A percentile compares a stretch with the other conserved stretches of the same genome.
These are phyloP conservation scores for Macaranga tanarius DNA, from an alignment of 441 rosid species.

Conservation along the genomic window DNA sequence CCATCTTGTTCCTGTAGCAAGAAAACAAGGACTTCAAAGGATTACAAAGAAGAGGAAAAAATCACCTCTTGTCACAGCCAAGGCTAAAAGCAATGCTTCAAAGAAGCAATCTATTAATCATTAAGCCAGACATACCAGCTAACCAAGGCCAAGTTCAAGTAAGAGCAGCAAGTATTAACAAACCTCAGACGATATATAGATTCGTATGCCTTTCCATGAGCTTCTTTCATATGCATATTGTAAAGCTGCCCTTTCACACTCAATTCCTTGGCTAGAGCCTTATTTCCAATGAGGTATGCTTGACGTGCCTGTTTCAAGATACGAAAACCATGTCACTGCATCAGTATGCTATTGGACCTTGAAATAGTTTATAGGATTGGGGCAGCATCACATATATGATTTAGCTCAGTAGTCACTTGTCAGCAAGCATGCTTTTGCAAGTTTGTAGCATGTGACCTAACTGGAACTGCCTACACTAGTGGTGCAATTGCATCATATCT, in stretches of 20 bases:
- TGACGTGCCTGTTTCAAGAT: constrained; percentile 64
- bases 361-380: background rate
- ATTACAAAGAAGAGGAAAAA: background rate
- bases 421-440: background rate
- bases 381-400: constrained; percentile 12
- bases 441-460: constrained; percentile 13
- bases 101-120: constrained; percentile 2
- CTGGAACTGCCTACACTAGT: background rate
- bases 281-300: constrained; percentile 87
- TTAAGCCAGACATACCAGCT: background rate
- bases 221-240: constrained; percentile 93
- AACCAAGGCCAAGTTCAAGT: constrained; percentile 8
- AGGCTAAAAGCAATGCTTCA: background rate
- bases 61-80: background rate
- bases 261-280: constrained; percentile 89
- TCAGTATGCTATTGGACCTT: constrained; percentile 5
- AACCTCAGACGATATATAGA: constrained; percentile 92
- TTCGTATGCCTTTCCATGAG: constrained; percentile 94
- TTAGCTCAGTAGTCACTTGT: background rate
- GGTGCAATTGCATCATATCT: background rate
- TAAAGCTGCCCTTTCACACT: constrained; percentile 90
- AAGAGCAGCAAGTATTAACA: constrained; percentile 30
- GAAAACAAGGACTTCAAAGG: background rate
- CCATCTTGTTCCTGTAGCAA: background rate
- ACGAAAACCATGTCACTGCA: constrained; percentile 7